Evolutionary conservation across 805 yeast species (phyloP).

Genomic region (Candida boidinii): DNA sequence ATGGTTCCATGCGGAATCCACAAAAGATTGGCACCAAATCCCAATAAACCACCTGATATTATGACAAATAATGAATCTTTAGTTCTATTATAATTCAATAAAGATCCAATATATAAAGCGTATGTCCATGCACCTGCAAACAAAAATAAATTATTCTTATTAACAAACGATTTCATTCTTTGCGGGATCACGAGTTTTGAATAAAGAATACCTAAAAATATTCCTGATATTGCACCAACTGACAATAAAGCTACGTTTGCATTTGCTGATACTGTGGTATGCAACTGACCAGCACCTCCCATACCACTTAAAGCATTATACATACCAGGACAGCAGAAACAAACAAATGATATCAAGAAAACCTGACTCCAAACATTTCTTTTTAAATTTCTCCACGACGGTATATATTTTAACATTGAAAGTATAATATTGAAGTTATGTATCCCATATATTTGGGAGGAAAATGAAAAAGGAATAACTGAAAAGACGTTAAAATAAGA

Average conservation of each 20-base stretch:
- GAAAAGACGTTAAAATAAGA: no score
- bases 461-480: no score
- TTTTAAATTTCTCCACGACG: no score
- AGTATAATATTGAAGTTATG: no score
- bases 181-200: no score
- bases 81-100: conserved; percentile 35
- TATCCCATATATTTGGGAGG: no score
- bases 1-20: conserved; percentile 54
- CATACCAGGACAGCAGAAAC: conserved; percentile 26
- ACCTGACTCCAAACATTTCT: conserved; percentile 20
- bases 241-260: conserved; percentile 40
- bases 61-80: conserved; percentile 40
- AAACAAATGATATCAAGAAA: conserved; percentile 16
- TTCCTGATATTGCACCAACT: conserved; percentile 40
- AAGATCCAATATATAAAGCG: conserved; percentile 40
- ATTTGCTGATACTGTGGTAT: conserved; percentile 29
- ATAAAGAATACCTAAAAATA: conserved; percentile 38
- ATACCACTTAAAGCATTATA: conserved; percentile 31
- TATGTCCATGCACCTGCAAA: conserved; percentile 44
- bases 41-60: conserved; percentile 47
- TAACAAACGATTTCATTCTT: no score
- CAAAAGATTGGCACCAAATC: conserved; percentile 41
- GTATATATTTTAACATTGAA: no score
- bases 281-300: conserved; percentile 32
- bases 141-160: no score